Evolutionary conservation across 1,284 basidiomycete genomes (phyloP), one percentile per base, ranked within the genome.

Genomic region (Rhodofomes roseus): DNA sequence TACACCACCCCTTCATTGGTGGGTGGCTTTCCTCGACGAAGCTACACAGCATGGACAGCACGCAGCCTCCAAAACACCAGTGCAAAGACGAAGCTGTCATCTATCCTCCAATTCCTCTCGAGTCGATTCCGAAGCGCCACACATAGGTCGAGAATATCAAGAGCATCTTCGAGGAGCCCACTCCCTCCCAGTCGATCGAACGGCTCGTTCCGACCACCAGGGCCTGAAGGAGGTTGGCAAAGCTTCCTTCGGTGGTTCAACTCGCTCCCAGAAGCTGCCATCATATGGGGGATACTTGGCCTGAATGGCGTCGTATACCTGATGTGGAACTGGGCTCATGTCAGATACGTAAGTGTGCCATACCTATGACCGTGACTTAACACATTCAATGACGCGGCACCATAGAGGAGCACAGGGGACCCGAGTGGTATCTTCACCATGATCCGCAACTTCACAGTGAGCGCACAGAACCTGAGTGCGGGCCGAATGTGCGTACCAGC

Each of bases 401-500:
- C 66, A 7, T 66, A 71, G 60, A n/a, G 46, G 63, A 71, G 66
- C 27, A 71, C 68, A 20, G 74, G 74, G 11, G 84, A 93, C 67
- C 69, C 79, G 0, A 73, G 78, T 4, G 68, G 84, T 4, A 75
- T 81, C 59, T 59, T 71, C 18, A 89, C 81, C 76, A 85, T 96
- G 84, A 64, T 72, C 11, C 70, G 86, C 41, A 89, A 96, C 73
- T 95, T 96, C 69, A 80, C 77, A 4, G 73, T 76, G 50, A 84
- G 80, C 67, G 83, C 84, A 77, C 68, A 73, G 12, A 95, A 95
- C 72, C 68, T 95, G 22, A 72, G 74, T 1, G 74, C 80, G 6
- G 93, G 93, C 6, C 80, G 93, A 72, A 70, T 90, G 90, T 92
- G 62, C 57, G 86, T 73, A n/a, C 27, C 29, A 2, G 9, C 9